Evolutionary conservation across 257 asterid genomes (phyloP), one percentile per base, ranked within the genome.

Genomic region (Primulina eburnea): DNA sequence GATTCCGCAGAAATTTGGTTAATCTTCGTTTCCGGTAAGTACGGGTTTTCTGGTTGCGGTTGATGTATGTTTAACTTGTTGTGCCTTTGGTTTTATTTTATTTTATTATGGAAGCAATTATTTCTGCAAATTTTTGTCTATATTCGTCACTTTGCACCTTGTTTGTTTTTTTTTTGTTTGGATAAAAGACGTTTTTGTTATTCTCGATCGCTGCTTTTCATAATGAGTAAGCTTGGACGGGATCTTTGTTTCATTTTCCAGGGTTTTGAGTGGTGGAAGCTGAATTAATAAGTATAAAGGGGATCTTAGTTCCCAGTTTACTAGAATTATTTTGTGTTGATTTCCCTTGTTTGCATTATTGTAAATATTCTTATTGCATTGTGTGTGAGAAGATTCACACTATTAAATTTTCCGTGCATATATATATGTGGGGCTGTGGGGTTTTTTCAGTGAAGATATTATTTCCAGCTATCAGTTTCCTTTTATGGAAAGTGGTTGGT

Each of bases 401-500:
- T 66, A 28, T 76, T 72, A 69, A 65, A 53, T 76, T 30, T 70
- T 71, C 65, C 33, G 58, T 76, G 76, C 63, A 30, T 43, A 30
- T 43, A 5, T 47, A 5, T 47, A 7, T 33, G 18, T 18, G 38
- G 2, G 2, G 18, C 43, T 62, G 72, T 64, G 50, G 18, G 55
- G 16, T 58, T 5, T 8, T 67, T 10, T 33, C 37, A 35, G 30
- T 72, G 75, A 75, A 57, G 65, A 55, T 66, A 58, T 81, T 78
- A 80, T 47, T 77, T 40, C 73, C 66, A 55, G 29, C 66, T 80
- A 71, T 71, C 4, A 4, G 6, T 12, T 72, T 71, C 76, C 67
- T 76, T 79, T 77, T 78, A 69, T 74, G 83, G 76, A 55, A 75
- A 74, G 72, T 78, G 71, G 78, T 68, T 68, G 81, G 77, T 64